Evolutionary conservation across 169 alveolate genomes (phyloP).

Genomic region (Plasmodium billcollinsi): DNA sequence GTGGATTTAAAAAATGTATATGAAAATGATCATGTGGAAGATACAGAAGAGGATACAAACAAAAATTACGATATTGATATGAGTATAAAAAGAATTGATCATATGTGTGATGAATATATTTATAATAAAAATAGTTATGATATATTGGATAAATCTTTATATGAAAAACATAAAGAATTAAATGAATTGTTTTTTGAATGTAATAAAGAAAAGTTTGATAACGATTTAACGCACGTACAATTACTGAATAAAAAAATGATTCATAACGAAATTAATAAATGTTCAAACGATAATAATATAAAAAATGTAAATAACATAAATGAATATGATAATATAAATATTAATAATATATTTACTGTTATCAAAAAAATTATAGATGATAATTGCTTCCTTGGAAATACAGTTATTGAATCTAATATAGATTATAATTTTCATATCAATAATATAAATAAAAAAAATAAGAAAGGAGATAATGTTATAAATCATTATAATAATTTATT

Average conservation of each 20-base stretch:
- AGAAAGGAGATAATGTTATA: slow-evolving; percentile 23
- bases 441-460: slow-evolving; percentile 23
- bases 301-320: neutral
- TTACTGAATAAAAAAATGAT: neutral
- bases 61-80: slow-evolving; percentile 1
- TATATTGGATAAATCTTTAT: neutral
- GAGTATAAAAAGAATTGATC: slow-evolving; percentile 2
- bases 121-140: neutral
- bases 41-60: neutral
- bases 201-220: neutral
- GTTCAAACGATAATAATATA: neutral
- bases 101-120: slow-evolving; percentile 1
- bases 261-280: neutral
- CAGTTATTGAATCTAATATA: slow-evolving; percentile 25
- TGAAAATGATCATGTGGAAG: slow-evolving; percentile 8
- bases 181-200: neutral
- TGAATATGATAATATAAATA: neutral
- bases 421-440: slow-evolving; percentile 8
- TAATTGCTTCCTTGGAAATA: slow-evolving; percentile 19
- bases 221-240: no score
- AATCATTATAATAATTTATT: slow-evolving; percentile 40
- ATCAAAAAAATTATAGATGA: slow-evolving; percentile 23
- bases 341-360: slow-evolving; percentile 4
- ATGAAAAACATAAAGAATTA: neutral
- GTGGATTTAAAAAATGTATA: slow-evolving; percentile 53